Base-by-base conservation (phyloP, 78 protist genomes). In the Tieghemostelium lacteum region DNA sequence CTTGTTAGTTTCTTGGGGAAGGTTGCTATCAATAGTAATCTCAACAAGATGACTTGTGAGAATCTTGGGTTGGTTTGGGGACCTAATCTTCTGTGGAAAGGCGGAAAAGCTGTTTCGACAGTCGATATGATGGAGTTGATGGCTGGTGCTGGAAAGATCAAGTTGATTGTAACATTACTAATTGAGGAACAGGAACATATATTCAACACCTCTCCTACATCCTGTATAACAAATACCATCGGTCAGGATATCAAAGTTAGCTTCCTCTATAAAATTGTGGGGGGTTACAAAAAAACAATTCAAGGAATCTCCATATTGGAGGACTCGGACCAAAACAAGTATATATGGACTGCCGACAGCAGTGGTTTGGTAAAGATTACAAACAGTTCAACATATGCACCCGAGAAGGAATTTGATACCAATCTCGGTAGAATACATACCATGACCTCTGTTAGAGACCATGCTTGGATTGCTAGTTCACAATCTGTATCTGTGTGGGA, bases 121-220 rank as follows among this genome's bases (percentile, higher is more conserved):
- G 63, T 39, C 1, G 88, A 80, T 55, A 80, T 80, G 88, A 80
- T 80, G 88, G 88, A 80, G 33, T 55, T 80, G 22, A 80, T 80
- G 88, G 63, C 88, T 26, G 88, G 88, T 24, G 88, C 88, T 12
- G 88, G 88, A 26, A 80, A 80, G 58, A 80, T 80, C 33, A 80
- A 80, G 45, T 60, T 80, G 22, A 34, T 80, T n/a, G 71, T 80
- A 28, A 80, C 88, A 64, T 52, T 80, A 24, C 28, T 80, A 49
- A 24, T 80, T 33, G 88, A 80, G 14, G 88, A 80, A 67, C 77
- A 67, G 40, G 76, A 64, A 20, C 64, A 66, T 67, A 71, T 80
- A 36, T 80, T 67, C 29, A 37, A 29, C 16, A 67, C 65, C n/a
- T n/a, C n/a, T n/a, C n/a, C n/a, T n/a, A n/a, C 49, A 2, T 28